Conservation (phyloP, 768 basidiomycete species). For the Hygrophorus russula region DNA sequence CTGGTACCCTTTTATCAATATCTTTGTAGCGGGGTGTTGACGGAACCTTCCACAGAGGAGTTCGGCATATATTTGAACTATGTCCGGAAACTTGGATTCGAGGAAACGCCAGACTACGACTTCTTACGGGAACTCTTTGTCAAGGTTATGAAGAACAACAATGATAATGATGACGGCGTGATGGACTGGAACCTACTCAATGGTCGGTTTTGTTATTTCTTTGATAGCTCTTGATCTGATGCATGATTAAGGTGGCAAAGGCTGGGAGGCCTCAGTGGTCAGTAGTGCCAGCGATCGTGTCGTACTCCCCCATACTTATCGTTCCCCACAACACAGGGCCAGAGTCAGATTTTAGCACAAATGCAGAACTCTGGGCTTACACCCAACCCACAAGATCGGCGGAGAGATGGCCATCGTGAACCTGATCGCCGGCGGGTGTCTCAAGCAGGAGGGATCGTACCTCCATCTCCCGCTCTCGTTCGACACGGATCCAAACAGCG, state of each 20-base stretch:
- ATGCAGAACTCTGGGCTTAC: slow-evolving; percentile 43
- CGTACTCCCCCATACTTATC: slow-evolving; percentile 4
- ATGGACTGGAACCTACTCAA: slow-evolving; percentile 97
- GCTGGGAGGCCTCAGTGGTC: slow-evolving; percentile 83
- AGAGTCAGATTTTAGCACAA: slow-evolving; percentile 55
- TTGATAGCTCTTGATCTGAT: slow-evolving; percentile 1
- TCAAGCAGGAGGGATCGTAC: slow-evolving; percentile 47
- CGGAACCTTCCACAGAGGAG: slow-evolving; percentile 53
- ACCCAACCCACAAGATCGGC: slow-evolving; percentile 41
- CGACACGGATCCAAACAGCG: slow-evolving; percentile 67
- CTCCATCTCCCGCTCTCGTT: slow-evolving; percentile 72
- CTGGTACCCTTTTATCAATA: slow-evolving; percentile 42
- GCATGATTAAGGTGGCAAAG: slow-evolving; percentile 58
- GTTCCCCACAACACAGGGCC: slow-evolving; percentile 28
- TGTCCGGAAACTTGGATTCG: slow-evolving; percentile 97
- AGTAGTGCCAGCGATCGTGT: slow-evolving; percentile 16
- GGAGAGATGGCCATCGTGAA: slow-evolving; percentile 41
- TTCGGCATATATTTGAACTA: slow-evolving; percentile 99
- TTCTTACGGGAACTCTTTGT: slow-evolving; percentile 92
- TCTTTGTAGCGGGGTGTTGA: neutral
- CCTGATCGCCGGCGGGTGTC: slow-evolving; percentile 52
- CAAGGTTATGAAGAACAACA: slow-evolving; percentile 86
- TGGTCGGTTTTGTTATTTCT: slow-evolving; percentile 28
- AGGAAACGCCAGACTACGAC: slow-evolving; percentile 98
- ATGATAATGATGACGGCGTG: slow-evolving; percentile 84